Base-by-base conservation (phyloP, 2,329 filamentous ascomycete species). In the Xylaria sp. region DNA sequence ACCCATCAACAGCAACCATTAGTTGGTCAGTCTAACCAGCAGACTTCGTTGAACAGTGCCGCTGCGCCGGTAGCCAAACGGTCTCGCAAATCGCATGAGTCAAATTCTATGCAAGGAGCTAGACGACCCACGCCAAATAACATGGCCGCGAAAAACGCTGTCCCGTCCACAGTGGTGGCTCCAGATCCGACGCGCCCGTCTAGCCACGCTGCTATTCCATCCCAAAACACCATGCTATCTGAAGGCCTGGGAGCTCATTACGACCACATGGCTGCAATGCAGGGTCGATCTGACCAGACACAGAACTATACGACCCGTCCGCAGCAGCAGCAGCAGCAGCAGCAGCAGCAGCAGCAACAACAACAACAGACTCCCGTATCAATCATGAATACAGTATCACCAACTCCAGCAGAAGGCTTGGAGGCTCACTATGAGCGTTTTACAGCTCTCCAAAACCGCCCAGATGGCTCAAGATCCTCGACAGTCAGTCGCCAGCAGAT, bases 391-490 rank as follows among this genome's bases (percentile, higher is more conserved):
- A 60, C 60, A 2, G 48, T 54, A 18, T 64, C 65, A 39, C 60
- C 64, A 21, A 52, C 55, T 22, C 57, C 60, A 19, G 54, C 63
- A 1, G 65, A 68, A 34, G 64, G 68, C 13, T 51, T 71, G 22
- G 67, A 68, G 21, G 66, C 64, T 11, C 68, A 69, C 20, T 67
- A 62, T 38, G 67, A 70, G 17, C 67, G 64, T 18, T 69, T 70
- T 29, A 59, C 63, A 11, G 50, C 60, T 2, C 52, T 68, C 21
- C 68, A 68, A 50, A 67, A 57, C 40, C 44, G 63, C n/a, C 59
- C 62, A 7, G 65, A 67, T 17, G 61, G 21, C 41, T 44, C 60
- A 19, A 63, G 64, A 43, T 64, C 66, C 44, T 22, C 61, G 18
- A 45, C 57, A 7, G 29, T 55, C 6, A 61, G 54, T 43, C 65